Percentiles rank a stretch among this genome's conserved stretches.
These are phyloP conservation scores for Fusarium sp. DNA, from an alignment of 2,329 filamentous ascomycete genomes.

Conservation along the genomic window DNA sequence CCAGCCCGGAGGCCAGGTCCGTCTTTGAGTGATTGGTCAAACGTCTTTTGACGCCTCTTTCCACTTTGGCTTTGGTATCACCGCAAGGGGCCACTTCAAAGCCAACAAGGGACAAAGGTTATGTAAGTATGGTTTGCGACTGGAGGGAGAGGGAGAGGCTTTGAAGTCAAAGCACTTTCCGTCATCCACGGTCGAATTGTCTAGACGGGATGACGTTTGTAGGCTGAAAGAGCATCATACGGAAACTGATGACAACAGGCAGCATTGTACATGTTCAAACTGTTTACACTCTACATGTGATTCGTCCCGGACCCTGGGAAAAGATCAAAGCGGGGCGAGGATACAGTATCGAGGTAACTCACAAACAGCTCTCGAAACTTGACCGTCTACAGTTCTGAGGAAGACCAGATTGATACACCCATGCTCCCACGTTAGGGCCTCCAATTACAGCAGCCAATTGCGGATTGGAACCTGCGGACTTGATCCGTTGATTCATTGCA, in stretches of 20 bases:
- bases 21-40: not conserved
- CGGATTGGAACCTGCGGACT: slow-evolving; percentile 1
- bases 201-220: slow-evolving; percentile 17
- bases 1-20: not conserved
- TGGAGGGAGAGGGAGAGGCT: not conserved
- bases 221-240: not conserved
- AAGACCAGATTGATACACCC: not conserved
- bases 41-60: not conserved
- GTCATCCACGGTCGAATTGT: not conserved
- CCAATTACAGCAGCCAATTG: not conserved
- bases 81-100: not conserved
- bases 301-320: not conserved
- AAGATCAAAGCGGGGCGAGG: not conserved
- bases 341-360: not conserved
- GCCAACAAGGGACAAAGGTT: not conserved
- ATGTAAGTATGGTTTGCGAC: not conserved
- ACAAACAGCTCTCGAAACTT: not conserved
- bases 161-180: not conserved
- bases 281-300: not conserved
- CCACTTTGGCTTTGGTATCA: not conserved
- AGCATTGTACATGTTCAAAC: not conserved
- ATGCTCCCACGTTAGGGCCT: not conserved
- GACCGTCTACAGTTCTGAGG: not conserved
- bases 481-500: not conserved
- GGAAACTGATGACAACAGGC: not conserved